phyloP scores from a whole-genome alignment of 352 stramenopile species.

The Nothophytophthora sp. region DNA sequence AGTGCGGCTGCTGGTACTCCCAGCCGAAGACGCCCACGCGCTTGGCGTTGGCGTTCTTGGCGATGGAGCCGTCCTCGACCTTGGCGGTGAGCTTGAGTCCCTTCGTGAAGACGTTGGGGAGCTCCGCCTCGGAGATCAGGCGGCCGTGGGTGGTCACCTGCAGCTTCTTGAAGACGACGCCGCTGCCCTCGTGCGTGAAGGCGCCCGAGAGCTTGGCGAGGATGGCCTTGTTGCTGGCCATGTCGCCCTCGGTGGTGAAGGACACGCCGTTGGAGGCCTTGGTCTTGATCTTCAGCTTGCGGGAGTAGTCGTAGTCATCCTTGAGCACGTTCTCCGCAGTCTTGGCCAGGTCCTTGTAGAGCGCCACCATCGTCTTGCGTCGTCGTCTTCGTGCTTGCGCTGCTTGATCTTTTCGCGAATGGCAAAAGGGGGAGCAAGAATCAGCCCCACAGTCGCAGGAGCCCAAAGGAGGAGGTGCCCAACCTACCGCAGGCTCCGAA shows the following conservation, averaged over 20 bases:
- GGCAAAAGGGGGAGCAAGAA: constrained; percentile 18
- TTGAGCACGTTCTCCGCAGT: constrained; percentile 83
- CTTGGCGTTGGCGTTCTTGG: constrained; percentile 81
- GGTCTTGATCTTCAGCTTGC: constrained; percentile 92
- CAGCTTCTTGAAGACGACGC: constrained; percentile 87
- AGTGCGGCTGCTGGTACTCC: constrained; percentile 72
- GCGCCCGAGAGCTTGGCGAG: constrained; percentile 77
- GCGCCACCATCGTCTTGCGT: constrained; percentile 52
- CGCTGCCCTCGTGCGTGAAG: constrained; percentile 64
- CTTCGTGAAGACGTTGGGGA: constrained; percentile 79
- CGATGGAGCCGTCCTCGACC: constrained; percentile 78
- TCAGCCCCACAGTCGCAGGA: not conserved
- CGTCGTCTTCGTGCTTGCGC: constrained; percentile 9
- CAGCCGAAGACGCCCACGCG: constrained; percentile 72
- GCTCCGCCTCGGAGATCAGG: constrained; percentile 73
- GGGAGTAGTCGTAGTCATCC: constrained; percentile 90
- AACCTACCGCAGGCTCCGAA: no score
- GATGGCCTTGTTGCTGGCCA: constrained; percentile 88
- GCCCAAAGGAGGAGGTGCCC: no score
- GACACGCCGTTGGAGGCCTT: constrained; percentile 84
- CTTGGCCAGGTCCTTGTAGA: constrained; percentile 90
- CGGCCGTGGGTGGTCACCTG: constrained; percentile 85
- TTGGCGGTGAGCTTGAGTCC: constrained; percentile 85
- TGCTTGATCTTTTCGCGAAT: constrained; percentile 64
- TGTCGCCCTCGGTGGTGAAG: constrained; percentile 88